These are phyloP conservation scores for Penicillium sp. DNA, from an alignment of 2,329 filamentous ascomycete species.

Conservation along the genomic window DNA sequence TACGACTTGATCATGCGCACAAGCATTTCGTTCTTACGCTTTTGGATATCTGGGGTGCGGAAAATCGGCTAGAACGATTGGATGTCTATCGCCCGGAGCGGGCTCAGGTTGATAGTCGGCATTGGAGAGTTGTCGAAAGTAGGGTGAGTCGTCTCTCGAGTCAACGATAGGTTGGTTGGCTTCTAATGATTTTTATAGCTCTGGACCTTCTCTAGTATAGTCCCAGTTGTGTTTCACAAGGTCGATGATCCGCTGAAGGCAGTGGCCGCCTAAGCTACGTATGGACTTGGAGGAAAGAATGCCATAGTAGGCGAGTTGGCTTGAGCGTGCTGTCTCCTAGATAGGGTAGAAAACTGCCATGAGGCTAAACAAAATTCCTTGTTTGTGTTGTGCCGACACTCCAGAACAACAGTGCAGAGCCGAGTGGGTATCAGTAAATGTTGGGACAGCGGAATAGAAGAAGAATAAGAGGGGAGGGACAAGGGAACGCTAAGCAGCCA, in stretches of 20 bases:
- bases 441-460: not conserved
- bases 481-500: slow-evolving; percentile 15
- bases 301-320: not conserved
- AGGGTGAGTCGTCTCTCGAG: not conserved
- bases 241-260: not conserved
- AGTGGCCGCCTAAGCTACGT: not conserved
- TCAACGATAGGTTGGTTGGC: not conserved
- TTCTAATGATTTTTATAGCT: not conserved
- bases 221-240: not conserved
- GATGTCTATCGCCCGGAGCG: not conserved
- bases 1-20: not conserved
- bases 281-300: not conserved
- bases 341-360: not conserved
- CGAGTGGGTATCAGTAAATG: not conserved
- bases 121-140: not conserved
- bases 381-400: not conserved
- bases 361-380: not conserved
- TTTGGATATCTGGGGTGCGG: not conserved
- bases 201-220: not conserved
- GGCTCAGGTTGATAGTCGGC: not conserved
- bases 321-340: not conserved
- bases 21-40: not conserved
- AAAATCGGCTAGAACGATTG: not conserved
- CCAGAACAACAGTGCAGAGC: not conserved
- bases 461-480: not conserved